Evolutionary conservation across 2,329 filamentous ascomycete genomes (phyloP).

Genomic region (Endoconidiophora laricicola): DNA sequence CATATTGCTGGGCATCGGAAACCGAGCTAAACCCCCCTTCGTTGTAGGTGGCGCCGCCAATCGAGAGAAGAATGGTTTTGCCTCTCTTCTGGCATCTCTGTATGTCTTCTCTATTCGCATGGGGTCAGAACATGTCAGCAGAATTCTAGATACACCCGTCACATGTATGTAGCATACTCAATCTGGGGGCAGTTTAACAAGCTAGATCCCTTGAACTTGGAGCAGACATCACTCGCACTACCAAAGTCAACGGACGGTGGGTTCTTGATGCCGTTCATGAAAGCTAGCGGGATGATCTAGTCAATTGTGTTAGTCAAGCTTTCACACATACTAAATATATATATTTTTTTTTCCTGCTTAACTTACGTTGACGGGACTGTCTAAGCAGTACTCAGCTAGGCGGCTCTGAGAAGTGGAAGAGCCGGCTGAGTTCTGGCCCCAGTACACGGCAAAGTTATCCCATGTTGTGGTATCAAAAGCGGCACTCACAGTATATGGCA

Average conservation of each 20-base stretch:
- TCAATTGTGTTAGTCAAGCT: background rate
- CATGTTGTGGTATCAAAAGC: conserved; percentile 26
- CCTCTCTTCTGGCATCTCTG: conserved; percentile 25
- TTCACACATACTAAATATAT: background rate
- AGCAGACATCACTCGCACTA: conserved; percentile 45
- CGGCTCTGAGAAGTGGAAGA: conserved; percentile 33
- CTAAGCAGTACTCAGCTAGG: conserved; percentile 41
- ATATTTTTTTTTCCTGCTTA: conserved; percentile 13
- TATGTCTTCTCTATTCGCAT: conserved; percentile 23
- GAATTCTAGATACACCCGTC: background rate
- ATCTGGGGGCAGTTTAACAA: conserved; percentile 47
- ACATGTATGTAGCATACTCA: conserved; percentile 29
- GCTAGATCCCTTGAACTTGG: conserved; percentile 37
- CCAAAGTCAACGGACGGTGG: conserved; percentile 45
- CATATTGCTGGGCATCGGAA: conserved; percentile 21
- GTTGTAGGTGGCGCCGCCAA: conserved; percentile 28
- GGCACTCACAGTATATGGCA: no score
- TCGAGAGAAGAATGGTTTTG: conserved; percentile 28
- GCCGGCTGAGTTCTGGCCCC: conserved; percentile 32
- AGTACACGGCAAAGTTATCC: conserved; percentile 48
- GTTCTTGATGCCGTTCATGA: conserved; percentile 40
- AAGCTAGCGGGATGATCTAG: conserved; percentile 40
- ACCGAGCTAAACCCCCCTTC: conserved; percentile 34
- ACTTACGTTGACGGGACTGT: conserved; percentile 30
- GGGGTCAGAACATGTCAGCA: no score